Percentiles rank a stretch among this genome's conserved stretches.
Evolutionary conservation across 1,284 basidiomycete species (phyloP).

Genomic region (Sporisorium iseilematis-ciliati): DNA sequence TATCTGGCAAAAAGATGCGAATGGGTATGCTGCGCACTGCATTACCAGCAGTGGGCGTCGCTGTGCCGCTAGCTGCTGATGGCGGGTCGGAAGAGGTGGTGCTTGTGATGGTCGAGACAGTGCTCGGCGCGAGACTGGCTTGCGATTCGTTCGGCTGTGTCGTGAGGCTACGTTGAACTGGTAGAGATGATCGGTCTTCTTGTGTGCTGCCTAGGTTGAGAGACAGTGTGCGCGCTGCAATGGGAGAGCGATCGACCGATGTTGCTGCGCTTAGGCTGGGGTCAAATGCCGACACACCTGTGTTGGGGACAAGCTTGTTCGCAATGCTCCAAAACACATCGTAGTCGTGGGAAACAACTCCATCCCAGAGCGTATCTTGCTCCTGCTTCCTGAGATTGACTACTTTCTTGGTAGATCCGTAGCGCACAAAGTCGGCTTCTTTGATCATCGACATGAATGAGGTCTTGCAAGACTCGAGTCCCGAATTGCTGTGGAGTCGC

Average conservation of each 20-base stretch:
- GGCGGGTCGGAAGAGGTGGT: conserved; percentile 39
- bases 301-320: conserved; percentile 77
- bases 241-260: conserved; percentile 15
- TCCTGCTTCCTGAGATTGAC: conserved; percentile 58
- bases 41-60: conserved; percentile 14
- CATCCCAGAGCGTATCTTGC: conserved; percentile 63
- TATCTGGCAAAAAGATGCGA: conserved; percentile 84
- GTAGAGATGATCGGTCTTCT: conserved; percentile 18
- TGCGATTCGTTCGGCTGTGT: conserved; percentile 44
- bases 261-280: not conserved
- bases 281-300: conserved; percentile 4
- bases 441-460: conserved; percentile 66
- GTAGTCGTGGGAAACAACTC: conserved; percentile 80
- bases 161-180: conserved; percentile 34
- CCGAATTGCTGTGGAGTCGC: conserved; percentile 50
- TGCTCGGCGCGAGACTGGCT: conserved; percentile 42
- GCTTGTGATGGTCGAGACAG: conserved; percentile 38
- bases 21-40: conserved; percentile 72
- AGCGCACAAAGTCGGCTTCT: conserved; percentile 65
- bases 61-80: conserved; percentile 7
- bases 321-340: conserved; percentile 93
- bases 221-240: conserved; percentile 20
- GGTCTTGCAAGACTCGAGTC: conserved; percentile 51
- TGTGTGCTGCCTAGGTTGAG: conserved; percentile 23
- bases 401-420: conserved; percentile 60